Evolutionary conservation across 345 rosid species (phyloP), one percentile per base, ranked within the genome.

Genomic region (Syzygium aqueum): DNA sequence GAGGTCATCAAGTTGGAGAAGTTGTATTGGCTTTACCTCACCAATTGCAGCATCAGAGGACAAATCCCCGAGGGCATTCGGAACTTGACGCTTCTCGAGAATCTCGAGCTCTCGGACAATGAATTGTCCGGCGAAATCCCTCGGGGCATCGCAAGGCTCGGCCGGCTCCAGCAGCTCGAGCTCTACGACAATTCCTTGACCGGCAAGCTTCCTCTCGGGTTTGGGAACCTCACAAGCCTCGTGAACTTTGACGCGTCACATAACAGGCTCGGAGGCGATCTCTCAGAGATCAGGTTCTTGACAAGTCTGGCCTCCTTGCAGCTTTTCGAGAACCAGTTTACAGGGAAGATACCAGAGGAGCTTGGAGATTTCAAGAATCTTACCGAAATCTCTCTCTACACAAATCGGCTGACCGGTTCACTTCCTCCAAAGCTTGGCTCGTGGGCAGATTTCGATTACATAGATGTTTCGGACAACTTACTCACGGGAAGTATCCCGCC

Each of bases 391-490:
- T 93, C 98, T 86, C 93, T 96, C 78, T 97, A 94, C 87, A 89
- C 85, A 40, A 97, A 97, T 92, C 87, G 91, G 40, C 92, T 97
- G 86, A 94, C 93, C 2, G 99, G 99, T 77, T 84, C 92, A 46
- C 92, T 97, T 85, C 98, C 98, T 3, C 87, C 73, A 57, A 92
- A 85, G 73, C 92, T 97, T 8, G 99, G 99, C n/a, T 94, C 96
- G 4, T 90, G 91, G 96, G 77, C 93, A 0, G 87, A 86, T 54
- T 91, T 96, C 84, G 11, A 15, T 13, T 86, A 61, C 90, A 93
- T 97, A 30, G 99, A 97, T 88, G 95, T 94, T 73, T 93, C 98
- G 6, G 98, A 96, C 92, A 97, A 97, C 87, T 89, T 87, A 49
- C 88, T 97, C 86, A 91, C 93, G n/a, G 99, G 99, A 86, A 85